Conservation (phyloP, 805 yeast species). For the Pachysolen tannophilus region DNA sequence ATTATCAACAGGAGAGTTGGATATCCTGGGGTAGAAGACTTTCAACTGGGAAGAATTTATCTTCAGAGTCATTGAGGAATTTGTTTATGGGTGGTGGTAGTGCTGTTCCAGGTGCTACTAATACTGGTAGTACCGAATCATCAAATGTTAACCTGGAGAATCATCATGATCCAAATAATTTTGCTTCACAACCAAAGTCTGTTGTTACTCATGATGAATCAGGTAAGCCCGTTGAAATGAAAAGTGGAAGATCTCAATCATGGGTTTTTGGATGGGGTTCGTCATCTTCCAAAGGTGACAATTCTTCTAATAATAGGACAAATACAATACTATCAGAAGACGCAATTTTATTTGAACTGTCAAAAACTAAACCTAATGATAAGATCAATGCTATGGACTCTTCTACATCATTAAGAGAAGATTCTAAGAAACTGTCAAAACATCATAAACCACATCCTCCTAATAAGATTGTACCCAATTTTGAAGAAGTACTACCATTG, state of each 20-base stretch:
- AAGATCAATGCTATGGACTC: conserved; percentile 1
- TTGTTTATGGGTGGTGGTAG: conserved; percentile 6
- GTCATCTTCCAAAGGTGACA: not conserved
- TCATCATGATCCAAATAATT: conserved; percentile 2
- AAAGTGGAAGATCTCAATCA: conserved; percentile 5
- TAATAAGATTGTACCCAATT: conserved; percentile 20
- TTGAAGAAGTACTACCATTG: conserved; percentile 19
- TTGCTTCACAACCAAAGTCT: conserved; percentile 4
- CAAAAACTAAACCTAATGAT: too few relatives aligned
- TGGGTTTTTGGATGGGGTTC: conserved; percentile 2
- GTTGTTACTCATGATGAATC: conserved; percentile 2
- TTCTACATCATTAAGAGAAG: not conserved
- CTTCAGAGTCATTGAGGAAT: conserved; percentile 8
- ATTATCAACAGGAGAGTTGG: conserved; percentile 6
- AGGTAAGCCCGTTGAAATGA: conserved; percentile 2
- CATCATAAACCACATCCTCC: conserved; percentile 7
- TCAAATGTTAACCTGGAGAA: not conserved
- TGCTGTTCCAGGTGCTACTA: too few relatives aligned
- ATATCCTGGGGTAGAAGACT: conserved; percentile 8
- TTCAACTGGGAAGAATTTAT: conserved; percentile 4
- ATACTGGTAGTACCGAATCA: not conserved
- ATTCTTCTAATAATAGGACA: conserved; percentile 3
- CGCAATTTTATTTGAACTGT: conserved; percentile 17
- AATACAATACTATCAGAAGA: conserved; percentile 8
- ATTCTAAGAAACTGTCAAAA: conserved; percentile 10